Evolutionary conservation across 257 asterid genomes (phyloP).

Genomic region (Capsicum pubescens): DNA sequence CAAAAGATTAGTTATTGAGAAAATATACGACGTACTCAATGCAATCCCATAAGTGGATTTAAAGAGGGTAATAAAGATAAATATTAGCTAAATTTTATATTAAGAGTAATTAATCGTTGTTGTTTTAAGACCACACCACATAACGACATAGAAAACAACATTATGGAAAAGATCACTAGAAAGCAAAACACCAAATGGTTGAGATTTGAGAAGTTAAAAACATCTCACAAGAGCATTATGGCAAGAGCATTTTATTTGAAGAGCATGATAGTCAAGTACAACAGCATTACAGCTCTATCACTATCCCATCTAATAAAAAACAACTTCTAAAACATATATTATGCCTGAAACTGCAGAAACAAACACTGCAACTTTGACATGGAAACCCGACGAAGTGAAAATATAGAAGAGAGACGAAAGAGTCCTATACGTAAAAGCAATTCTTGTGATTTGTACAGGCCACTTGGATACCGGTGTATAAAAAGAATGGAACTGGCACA

Average conservation of each 20-base stretch:
- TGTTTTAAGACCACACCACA: not conserved
- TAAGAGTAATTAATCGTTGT: no score
- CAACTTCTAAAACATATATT: constrained; percentile 16
- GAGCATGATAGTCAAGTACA: constrained; percentile 1
- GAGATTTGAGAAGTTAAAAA: not conserved
- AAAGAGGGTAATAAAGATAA: no score
- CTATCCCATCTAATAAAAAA: constrained; percentile 6
- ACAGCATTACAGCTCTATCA: constrained; percentile 21
- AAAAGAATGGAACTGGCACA: constrained; percentile 47
- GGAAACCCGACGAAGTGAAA: constrained; percentile 10
- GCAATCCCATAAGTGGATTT: no score
- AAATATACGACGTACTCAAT: no score
- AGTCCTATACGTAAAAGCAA: constrained; percentile 32
- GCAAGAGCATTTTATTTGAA: constrained; percentile 25
- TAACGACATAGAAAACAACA: not conserved
- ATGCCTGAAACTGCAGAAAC: constrained; percentile 18
- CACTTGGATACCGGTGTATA: constrained; percentile 34
- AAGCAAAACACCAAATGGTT: not conserved
- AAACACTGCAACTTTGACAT: constrained; percentile 16
- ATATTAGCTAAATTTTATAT: no score
- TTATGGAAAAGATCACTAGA: not conserved
- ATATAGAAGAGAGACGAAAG: constrained; percentile 30
- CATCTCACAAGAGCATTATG: not conserved
- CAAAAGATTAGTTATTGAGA: no score
- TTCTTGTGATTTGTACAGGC: constrained; percentile 43